Evolutionary conservation across 345 rosid species (phyloP), one percentile per base, ranked within the genome.

Genomic region (Sonneratia alba): DNA sequence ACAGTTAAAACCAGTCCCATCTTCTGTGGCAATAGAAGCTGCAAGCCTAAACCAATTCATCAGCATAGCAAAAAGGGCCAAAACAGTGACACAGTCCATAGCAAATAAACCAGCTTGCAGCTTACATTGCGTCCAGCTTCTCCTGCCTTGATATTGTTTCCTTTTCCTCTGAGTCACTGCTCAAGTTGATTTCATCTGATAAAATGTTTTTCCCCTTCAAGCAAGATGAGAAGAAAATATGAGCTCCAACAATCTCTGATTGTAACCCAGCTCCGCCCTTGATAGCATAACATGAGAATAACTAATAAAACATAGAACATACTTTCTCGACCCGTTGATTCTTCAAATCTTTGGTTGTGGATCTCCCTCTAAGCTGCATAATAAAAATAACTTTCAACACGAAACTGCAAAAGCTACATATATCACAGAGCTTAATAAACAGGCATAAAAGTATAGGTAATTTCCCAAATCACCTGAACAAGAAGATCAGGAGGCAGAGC

Each of bases 401-500:
- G 38, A 66, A 0, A 12, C 32, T 22, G 32, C 36, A 6, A 24
- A 57, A 24, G 36, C 21, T 27, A 42, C 37, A 18, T 7, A 38
- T 36, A 38, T 16, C 21, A 3, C 45, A 51, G 69, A 45, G 40
- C 34, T 18, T 53, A 53, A 15, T 36, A 3, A 63, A 36, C 40
- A 45, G 40, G 15, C 21, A 37, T 48, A 9, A 62, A 38, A 16
- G n/a, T 64, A 32, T 47, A 48, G 45, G 15, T 61, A 27, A 55
- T 14, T 59, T n/a, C 27, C 21, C 32, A 36, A 62, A 73, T 83
- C 72, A 89, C 97, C 91, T 90, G 96, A 71, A 68, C 94, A 73
- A 90, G 89, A 70, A 92, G 89, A 82, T 90, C 91, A 64, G 89
- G 96, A 68, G 97, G 97, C 81, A 92, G 84, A 36, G 92, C 84